Base-by-base conservation (phyloP, 768 basidiomycete genomes). In the Termitomyces sp. region DNA sequence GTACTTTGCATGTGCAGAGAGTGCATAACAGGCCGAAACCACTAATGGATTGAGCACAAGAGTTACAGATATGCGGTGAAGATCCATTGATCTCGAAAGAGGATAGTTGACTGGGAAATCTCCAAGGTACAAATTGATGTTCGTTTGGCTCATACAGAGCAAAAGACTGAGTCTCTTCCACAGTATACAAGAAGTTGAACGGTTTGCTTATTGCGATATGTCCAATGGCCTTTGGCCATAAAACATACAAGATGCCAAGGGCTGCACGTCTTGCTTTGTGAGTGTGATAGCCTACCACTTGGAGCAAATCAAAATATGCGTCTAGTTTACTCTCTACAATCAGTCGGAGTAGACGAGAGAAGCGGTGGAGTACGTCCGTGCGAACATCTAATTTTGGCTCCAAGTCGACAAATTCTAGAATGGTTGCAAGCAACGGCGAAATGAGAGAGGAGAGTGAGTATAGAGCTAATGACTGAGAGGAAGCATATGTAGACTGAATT, bases 11-110 rank as follows among this genome's bases (percentile, higher is more conserved):
- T 67, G 80, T 75, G 69, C 91, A 92, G 49, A 86, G 78, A 0
- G 86, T 79, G 64, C 91, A 93, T 12, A 85, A 68, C 6, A 94
- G 72, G 5, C 85, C 87, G 64, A 88, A 90, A n/a, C 85, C 90
- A 42, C 68, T 66, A 44, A 92, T 79, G 13, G 69, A 61, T 26
- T 72, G 74, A 14, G 71, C 67, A 64, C 90, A 93, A 16, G 76
- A 77, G 13, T 76, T 74, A 65, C 91, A 94, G 34, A 76, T 72
- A 46, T 72, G 67, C 18, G 75, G 72, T 26, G 78, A 70, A 37
- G 67, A 50, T 22, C 65, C 73, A 61, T 48, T 71, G 63, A 69
- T 72, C 63, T 54, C 66, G 26, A 58, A 61, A 42, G 49, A 71
- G 63, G 41, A 61, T 24, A 36, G 62, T 12, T 51, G 64, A 42